Conservation (phyloP, 2,329 filamentous ascomycete genomes). For the Ophiostoma tasmaniense region DNA sequence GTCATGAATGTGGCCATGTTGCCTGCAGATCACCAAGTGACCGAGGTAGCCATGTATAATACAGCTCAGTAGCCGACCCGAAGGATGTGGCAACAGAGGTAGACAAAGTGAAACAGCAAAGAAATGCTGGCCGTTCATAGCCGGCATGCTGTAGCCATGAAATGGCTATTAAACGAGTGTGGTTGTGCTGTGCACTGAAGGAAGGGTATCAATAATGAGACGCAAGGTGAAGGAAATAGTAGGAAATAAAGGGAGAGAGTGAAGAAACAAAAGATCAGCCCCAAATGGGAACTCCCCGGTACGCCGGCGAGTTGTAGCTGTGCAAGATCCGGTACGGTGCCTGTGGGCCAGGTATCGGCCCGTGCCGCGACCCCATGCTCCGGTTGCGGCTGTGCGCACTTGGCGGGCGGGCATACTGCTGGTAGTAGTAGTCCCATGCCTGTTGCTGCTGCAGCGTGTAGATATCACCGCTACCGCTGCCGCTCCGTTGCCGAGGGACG, state of each 20-base stretch:
- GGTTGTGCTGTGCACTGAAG: neutral
- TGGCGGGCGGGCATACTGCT: slow-evolving; percentile 27
- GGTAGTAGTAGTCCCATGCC: slow-evolving; percentile 28
- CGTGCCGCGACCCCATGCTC: slow-evolving; percentile 28
- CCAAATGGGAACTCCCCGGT: slow-evolving; percentile 48
- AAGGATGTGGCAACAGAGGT: neutral
- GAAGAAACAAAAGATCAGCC: slow-evolving; percentile 27
- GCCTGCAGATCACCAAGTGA: neutral
- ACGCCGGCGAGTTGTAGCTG: slow-evolving; percentile 52
- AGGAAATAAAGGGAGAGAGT: neutral
- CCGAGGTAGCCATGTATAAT: neutral
- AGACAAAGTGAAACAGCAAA: neutral
- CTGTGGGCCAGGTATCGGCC: slow-evolving; percentile 16
- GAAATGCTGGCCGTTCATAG: neutral
- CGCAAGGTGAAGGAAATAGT: neutral
- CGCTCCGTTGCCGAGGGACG: neutral
- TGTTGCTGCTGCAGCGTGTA: slow-evolving; percentile 19
- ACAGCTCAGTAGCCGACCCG: neutral
- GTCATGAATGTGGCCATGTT: neutral
- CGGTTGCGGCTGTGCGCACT: slow-evolving; percentile 31
- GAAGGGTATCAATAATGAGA: neutral
- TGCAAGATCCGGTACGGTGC: slow-evolving; percentile 46
- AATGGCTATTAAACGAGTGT: neutral
- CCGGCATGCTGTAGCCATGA: neutral
- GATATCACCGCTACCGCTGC: neutral